Base-by-base conservation (phyloP, 2,329 filamentous ascomycete genomes). In the Xylaria sp. region DNA sequence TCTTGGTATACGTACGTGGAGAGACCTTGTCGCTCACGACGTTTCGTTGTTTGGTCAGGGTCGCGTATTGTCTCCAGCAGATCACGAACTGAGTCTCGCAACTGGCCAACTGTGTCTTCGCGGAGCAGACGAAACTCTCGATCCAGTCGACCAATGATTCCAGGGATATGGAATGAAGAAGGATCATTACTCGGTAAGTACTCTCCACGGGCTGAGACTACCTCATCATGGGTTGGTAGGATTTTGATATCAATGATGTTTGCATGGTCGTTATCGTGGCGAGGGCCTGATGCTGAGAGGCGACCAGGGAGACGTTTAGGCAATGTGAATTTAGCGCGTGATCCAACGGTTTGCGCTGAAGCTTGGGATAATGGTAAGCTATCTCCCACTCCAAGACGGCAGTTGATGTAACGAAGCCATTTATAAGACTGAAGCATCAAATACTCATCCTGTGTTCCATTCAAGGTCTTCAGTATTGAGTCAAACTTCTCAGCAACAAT, bases 81-180 rank as follows among this genome's bases (percentile, higher is more conserved):
- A 27, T 80, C 70, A 47, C 80, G 79, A 2, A 86, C 81, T 0
- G 81, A 81, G 71, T 88, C 84, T 44, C 85, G 80, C 4, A 89
- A 78, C 66, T 87, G 83, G 0, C 85, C 85, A 2, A 88, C 79
- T 0, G 83, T 86, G 70, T 89, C 86, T 75, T 88, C 85, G 2
- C 87, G 81, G 1, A 88, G 74, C 0, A 89, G 81, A 18, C 87
- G 82, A 58, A 89, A 89, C 63, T 88, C 83, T 63, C 83, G 79
- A 74, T 89, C 87, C 0, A 89, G 74, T 0, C 86, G 80, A 1
- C 86, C 85, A 4, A 75, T 76, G 12, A 85, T 80, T 1, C 84
- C 83, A 3, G 75, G 71, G 18, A 81, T 74, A 70, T 86, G 82
- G 65, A 80, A 81, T 9, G 78, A 76, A 0, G 76, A 73, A 2